Conservation (phyloP, 805 yeast species). For the Diddensiella transvaalensis region DNA sequence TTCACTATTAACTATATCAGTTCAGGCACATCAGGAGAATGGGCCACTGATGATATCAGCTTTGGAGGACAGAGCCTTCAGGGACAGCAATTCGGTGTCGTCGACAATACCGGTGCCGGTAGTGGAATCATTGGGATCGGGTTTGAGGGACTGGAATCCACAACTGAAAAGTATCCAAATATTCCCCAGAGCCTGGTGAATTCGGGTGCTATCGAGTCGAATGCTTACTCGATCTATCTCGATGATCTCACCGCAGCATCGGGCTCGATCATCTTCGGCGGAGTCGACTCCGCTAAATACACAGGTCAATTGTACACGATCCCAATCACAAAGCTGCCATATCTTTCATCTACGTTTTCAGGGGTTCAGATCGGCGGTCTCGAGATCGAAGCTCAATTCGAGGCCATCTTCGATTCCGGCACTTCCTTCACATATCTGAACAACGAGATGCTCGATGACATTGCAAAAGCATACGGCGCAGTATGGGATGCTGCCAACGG, state of each 20-base stretch:
- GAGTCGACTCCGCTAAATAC: constrained; percentile 42
- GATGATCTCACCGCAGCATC: constrained; percentile 31
- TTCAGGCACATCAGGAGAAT: constrained; percentile 82
- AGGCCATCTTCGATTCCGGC: constrained; percentile 20
- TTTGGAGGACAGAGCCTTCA: constrained; percentile 71
- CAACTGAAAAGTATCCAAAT: constrained; percentile 47
- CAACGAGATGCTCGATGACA: background rate
- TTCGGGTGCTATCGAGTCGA: constrained; percentile 40
- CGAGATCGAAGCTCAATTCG: constrained; percentile 9
- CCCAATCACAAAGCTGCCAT: constrained; percentile 28
- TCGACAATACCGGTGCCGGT: constrained; percentile 11
- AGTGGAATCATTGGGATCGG: constrained; percentile 37
- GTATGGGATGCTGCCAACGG: constrained; percentile 7
- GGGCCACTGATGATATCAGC: constrained; percentile 65
- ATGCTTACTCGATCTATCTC: constrained; percentile 47
- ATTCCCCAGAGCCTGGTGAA: constrained; percentile 57
- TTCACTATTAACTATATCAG: constrained; percentile 88
- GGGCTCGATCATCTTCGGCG: constrained; percentile 46
- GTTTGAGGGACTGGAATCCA: constrained; percentile 31
- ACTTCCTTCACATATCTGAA: constrained; percentile 19
- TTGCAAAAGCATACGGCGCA: constrained; percentile 12
- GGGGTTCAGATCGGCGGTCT: constrained; percentile 16
- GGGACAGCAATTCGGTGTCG: constrained; percentile 55
- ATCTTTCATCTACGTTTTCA: constrained; percentile 14
- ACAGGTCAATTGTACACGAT: constrained; percentile 37